phyloP scores from a whole-genome alignment of 495 filamentous ascomycete species.

The Evernia prunastri region DNA sequence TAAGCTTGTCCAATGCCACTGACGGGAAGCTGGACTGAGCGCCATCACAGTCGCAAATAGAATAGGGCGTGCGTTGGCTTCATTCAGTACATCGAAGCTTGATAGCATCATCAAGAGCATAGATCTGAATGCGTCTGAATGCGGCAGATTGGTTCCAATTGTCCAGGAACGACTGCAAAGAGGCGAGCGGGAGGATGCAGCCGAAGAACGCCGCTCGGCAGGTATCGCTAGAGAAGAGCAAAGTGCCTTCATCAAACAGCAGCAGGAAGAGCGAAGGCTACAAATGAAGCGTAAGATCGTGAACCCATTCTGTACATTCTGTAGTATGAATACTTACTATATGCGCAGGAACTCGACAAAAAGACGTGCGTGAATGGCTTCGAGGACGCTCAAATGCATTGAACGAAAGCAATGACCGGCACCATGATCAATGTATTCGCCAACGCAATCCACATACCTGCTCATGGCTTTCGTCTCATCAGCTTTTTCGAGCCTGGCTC shows the following conservation, averaged over 20 bases:
- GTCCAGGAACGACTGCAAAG: conserved; percentile 10
- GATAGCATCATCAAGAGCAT: conserved; percentile 10
- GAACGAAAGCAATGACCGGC: conserved; percentile 9
- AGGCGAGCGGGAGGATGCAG: conserved; percentile 5
- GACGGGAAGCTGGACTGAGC: neutral
- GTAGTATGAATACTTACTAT: neutral
- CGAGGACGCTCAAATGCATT: conserved; percentile 1
- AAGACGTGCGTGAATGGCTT: conserved; percentile 6
- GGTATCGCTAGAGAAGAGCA: conserved; percentile 12
- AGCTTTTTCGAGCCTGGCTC: conserved; percentile 15
- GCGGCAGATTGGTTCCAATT: neutral
- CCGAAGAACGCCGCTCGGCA: conserved; percentile 11
- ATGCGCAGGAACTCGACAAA: neutral
- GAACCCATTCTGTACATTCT: no score
- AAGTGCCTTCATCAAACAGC: conserved; percentile 8
- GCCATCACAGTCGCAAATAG: conserved; percentile 7
- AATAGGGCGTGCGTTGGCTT: conserved; percentile 1
- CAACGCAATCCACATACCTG: neutral
- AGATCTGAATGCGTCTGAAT: neutral
- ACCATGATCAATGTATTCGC: conserved; percentile 5
- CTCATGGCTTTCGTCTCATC: conserved; percentile 4
- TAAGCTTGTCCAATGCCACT: neutral
- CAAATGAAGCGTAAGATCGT: conserved; percentile 1
- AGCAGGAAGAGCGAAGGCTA: conserved; percentile 12
- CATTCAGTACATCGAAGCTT: conserved; percentile 15